These are phyloP conservation scores for Elsinoe fawcettii DNA, from an alignment of 2,329 filamentous ascomycete genomes.

Conservation along the genomic window DNA sequence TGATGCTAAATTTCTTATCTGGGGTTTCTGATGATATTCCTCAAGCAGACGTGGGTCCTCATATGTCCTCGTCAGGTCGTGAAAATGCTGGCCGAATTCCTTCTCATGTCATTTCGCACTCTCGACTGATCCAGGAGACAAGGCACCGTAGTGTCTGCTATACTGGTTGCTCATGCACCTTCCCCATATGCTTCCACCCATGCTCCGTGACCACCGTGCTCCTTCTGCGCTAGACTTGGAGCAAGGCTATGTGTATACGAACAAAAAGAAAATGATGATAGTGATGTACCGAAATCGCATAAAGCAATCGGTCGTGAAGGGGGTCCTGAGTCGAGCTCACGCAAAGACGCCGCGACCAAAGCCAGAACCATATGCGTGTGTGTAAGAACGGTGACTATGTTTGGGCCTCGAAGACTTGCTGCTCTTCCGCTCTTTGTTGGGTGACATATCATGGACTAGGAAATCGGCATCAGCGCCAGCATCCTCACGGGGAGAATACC, in stretches of 20 bases:
- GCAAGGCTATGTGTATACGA: neutral
- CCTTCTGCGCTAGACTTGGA: constrained; percentile 14
- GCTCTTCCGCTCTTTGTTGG: constrained; percentile 2
- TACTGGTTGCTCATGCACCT: neutral
- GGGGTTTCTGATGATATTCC: neutral
- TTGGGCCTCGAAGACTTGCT: constrained; percentile 2
- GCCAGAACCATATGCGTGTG: constrained; percentile 3
- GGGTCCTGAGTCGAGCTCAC: neutral
- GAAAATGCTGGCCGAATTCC: neutral
- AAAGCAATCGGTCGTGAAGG: neutral
- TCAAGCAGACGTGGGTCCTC: neutral
- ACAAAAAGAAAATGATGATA: neutral
- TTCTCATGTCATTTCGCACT: neutral
- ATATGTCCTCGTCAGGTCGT: constrained; percentile 1
- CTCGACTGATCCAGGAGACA: neutral
- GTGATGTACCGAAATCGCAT: neutral
- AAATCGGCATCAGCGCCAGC: neutral
- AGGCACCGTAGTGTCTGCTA: neutral
- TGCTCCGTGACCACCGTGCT: neutral
- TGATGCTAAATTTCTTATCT: constrained; percentile 1
- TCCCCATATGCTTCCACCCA: neutral
- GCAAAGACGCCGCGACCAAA: constrained; percentile 5
- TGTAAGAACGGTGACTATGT: neutral
- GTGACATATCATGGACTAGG: neutral
- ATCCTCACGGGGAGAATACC: neutral